Evolutionary conservation across 176 grass and related monocot genomes (phyloP), one percentile per base, ranked within the genome.

Genomic region (Secale cereale): DNA sequence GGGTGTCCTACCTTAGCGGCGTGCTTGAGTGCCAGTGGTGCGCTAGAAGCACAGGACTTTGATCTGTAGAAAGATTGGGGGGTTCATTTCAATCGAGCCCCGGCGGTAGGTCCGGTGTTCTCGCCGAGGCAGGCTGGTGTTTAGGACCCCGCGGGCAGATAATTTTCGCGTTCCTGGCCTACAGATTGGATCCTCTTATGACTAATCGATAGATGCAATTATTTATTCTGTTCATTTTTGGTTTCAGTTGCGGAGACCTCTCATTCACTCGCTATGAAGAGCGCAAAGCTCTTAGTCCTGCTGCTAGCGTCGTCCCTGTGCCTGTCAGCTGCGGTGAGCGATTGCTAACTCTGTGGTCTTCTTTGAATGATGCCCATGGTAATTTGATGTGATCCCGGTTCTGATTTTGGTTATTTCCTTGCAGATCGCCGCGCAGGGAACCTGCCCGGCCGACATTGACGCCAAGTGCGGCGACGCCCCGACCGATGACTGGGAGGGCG

Each of bases 401-500:
- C 33, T 86, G 15, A n/a, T n/a, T n/a, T n/a, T n/a, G n/a, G n/a
- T n/a, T n/a, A n/a, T n/a, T n/a, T n/a, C n/a, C 14, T 82, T 71
- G 57, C 36, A 96, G 97, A 74, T 92, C 28, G 90, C 84, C 10
- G 64, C 30, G 1, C 69, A 74, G 63, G 71, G 89, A 33, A 95
- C 81, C 20, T 98, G 97, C 28, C 84, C 79, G 1, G 93, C 97
- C 1, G 90, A 98, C 77, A 77, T 95, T 0, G 86, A 89, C 27
- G 76, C 74, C 10, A 86, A 91, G 25, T 94, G 93, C 17, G 79
- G 23, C 61, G 93, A 67, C 46, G 92, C 30, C 6, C 57, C 79
- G 30, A 87, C 86, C 3, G 90, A 86, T 71, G 87, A 77, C 17
- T 98, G 91, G 93, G 85, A 88, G 86, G 93, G 93, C 16, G 93